Evolutionary conservation across 2,329 filamentous ascomycete species (phyloP).

Genomic region (Neofusicoccum parvum): DNA sequence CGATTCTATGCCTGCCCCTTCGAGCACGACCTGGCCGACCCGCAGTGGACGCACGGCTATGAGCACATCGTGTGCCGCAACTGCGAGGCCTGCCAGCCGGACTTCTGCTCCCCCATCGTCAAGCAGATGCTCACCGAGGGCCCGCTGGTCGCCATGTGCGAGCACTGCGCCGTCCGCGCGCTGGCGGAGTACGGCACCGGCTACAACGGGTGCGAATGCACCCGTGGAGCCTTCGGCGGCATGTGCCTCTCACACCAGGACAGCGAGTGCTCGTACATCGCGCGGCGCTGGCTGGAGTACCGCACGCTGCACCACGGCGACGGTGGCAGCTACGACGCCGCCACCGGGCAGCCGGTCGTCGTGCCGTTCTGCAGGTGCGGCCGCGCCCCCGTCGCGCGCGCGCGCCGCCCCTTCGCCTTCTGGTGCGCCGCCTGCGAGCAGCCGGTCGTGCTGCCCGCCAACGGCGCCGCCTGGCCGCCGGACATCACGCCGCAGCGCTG

Average conservation of each 20-base stretch:
- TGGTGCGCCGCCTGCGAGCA: constrained; percentile 1
- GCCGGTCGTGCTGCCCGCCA: not conserved
- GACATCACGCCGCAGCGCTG: not conserved
- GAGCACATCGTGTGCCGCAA: not conserved
- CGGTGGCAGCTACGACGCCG: not conserved
- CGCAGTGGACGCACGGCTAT: not conserved
- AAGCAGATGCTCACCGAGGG: not conserved
- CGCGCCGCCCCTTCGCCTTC: not conserved
- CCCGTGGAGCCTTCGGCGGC: not conserved
- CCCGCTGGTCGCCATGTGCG: not conserved
- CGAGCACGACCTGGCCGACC: not conserved
- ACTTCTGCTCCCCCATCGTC: not conserved
- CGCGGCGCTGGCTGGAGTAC: not conserved
- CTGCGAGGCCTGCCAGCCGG: not conserved
- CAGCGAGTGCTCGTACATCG: not conserved
- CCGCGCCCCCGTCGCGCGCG: not conserved
- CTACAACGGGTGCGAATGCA: not conserved
- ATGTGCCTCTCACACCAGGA: not conserved
- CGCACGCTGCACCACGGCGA: not conserved
- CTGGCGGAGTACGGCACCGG: not conserved
- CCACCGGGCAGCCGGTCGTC: not conserved
- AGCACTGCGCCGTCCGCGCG: not conserved
- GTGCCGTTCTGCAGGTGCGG: not conserved
- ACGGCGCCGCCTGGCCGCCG: not conserved
- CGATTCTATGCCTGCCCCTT: not conserved